phyloP scores from a whole-genome alignment of 768 basidiomycete genomes.

The Mycena pura region DNA sequence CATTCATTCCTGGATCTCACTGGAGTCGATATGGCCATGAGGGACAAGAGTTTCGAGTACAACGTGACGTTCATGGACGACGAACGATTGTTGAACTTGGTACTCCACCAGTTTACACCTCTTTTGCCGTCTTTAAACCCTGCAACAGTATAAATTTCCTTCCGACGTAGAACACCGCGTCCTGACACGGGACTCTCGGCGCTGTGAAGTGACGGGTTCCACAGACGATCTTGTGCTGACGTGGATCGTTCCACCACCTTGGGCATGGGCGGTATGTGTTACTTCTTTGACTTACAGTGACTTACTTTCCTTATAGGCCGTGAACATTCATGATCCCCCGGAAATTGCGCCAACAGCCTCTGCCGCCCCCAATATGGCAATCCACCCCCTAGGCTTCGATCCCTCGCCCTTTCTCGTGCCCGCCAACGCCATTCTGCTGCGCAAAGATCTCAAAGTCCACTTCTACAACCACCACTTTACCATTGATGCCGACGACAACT shows the following conservation, averaged over 20 bases:
- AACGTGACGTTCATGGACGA: not conserved
- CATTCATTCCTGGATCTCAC: not conserved
- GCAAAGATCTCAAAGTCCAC: not conserved
- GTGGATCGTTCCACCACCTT: constrained; percentile 14
- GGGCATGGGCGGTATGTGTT: constrained; percentile 4
- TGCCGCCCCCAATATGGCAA: not conserved
- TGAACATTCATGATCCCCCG: not conserved
- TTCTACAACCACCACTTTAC: constrained; percentile 18
- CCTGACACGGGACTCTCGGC: not conserved
- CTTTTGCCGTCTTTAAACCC: no score
- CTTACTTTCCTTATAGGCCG: no score
- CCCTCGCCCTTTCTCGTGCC: not conserved
- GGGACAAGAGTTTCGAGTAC: not conserved
- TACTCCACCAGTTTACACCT: not conserved
- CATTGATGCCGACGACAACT: constrained; percentile 10
- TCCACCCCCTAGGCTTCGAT: not conserved
- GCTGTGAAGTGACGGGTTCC: not conserved
- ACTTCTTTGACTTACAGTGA: not conserved
- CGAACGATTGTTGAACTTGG: not conserved
- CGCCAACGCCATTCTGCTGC: constrained; percentile 4
- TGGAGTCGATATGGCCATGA: not conserved
- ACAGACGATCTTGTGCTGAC: not conserved
- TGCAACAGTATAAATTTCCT: constrained; percentile 6
- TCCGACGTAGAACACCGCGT: not conserved
- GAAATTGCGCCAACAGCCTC: not conserved